These are phyloP conservation scores for Pestalotiopsis sp. DNA, from an alignment of 2,329 filamentous ascomycete species.

Conservation along the genomic window DNA sequence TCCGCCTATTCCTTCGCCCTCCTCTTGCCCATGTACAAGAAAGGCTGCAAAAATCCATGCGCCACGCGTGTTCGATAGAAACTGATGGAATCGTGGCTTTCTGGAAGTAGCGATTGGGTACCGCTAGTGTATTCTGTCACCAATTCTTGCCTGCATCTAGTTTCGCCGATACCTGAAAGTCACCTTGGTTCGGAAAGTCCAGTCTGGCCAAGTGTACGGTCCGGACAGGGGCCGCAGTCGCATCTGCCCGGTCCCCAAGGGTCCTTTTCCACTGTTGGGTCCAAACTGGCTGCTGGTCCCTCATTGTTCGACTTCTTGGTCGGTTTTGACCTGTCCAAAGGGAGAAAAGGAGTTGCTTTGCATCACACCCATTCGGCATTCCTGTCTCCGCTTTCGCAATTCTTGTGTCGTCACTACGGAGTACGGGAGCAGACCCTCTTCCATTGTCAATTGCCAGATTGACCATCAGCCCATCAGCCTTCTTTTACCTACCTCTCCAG, in stretches of 20 bases:
- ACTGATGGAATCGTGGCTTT: conserved; percentile 37
- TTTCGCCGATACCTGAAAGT: not conserved
- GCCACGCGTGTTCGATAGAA: conserved; percentile 34
- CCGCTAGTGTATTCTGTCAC: not conserved
- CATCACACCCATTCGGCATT: not conserved
- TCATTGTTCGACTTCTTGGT: not conserved
- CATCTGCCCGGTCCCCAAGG: not conserved
- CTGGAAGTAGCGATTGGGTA: conserved; percentile 22
- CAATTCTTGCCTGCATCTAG: not conserved
- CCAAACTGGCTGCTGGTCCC: not conserved
- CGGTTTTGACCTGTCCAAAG: not conserved
- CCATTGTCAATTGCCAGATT: not conserved
- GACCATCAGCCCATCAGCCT: not conserved
- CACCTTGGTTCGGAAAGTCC: not conserved
- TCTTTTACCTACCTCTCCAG: not conserved
- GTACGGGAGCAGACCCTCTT: not conserved
- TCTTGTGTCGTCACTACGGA: not conserved
- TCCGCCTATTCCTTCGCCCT: conserved; percentile 8
- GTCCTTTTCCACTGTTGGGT: not conserved
- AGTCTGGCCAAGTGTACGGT: not conserved
- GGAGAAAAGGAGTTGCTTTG: not conserved
- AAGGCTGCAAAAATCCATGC: conserved; percentile 32
- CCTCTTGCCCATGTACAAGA: conserved; percentile 6
- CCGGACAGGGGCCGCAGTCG: not conserved
- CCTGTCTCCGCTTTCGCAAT: not conserved